phyloP scores from a whole-genome alignment of 306 rosid species.

The Biancaea sappan region DNA sequence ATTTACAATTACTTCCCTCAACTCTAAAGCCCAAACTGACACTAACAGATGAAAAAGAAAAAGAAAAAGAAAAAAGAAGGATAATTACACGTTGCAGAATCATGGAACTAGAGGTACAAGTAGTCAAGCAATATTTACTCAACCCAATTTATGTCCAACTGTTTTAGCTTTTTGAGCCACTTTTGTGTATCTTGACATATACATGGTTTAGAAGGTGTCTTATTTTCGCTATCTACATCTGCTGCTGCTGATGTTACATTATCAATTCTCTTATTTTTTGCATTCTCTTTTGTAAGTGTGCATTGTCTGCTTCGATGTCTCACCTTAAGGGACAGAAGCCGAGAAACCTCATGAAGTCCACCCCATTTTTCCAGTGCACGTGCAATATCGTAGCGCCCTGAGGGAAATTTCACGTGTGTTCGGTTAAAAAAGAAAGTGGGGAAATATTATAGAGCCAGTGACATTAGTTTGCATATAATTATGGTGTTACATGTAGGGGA shows the following conservation, averaged over 20 bases:
- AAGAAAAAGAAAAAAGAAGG: background rate
- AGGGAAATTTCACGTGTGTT: slow-evolving; percentile 16
- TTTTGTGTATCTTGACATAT: slow-evolving; percentile 72
- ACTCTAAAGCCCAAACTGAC: slow-evolving; percentile 22
- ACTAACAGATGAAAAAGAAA: background rate
- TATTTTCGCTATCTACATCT: slow-evolving; percentile 45
- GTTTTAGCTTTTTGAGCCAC: slow-evolving; percentile 72
- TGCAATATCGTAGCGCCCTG: slow-evolving; percentile 89
- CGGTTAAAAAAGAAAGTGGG: slow-evolving; percentile 14
- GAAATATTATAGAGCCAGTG: slow-evolving; percentile 3
- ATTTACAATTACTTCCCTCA: slow-evolving; percentile 7
- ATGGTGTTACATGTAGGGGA: background rate
- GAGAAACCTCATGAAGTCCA: slow-evolving; percentile 89
- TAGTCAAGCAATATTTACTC: slow-evolving; percentile 45
- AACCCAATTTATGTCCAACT: slow-evolving; percentile 79
- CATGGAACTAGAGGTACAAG: background rate
- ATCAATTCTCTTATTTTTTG: slow-evolving; percentile 58
- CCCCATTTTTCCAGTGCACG: slow-evolving; percentile 97
- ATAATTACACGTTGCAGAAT: background rate
- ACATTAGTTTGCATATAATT: slow-evolving; percentile 3
- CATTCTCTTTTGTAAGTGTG: slow-evolving; percentile 48
- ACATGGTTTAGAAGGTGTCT: slow-evolving; percentile 50
- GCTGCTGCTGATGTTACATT: slow-evolving; percentile 35
- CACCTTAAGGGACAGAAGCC: slow-evolving; percentile 74
- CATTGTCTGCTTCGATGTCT: slow-evolving; percentile 66